Evolutionary conservation across 192 early-diverging fungal species (phyloP).

Genomic region (Coemansia sp.): DNA sequence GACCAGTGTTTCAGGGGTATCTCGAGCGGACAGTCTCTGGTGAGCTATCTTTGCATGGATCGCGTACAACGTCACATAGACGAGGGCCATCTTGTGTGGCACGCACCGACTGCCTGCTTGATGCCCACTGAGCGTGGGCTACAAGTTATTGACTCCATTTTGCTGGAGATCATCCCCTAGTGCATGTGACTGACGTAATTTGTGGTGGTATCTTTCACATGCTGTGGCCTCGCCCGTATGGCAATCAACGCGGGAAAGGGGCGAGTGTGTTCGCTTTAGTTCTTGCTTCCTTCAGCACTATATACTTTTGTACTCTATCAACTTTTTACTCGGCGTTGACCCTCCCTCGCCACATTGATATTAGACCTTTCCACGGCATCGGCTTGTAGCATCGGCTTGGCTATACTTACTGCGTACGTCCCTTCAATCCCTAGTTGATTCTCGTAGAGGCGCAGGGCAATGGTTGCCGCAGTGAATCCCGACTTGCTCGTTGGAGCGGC

Average conservation of each 20-base stretch:
- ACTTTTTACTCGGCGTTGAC: neutral
- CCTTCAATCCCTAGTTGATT: neutral
- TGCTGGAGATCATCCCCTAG: conserved; percentile 35
- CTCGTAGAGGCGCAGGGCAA: neutral
- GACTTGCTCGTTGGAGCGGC: conserved; percentile 38
- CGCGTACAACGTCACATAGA: conserved; percentile 13
- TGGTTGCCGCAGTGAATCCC: conserved; percentile 36
- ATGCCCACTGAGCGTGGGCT: conserved; percentile 40
- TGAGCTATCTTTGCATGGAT: conserved; percentile 36
- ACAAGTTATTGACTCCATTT: conserved; percentile 37
- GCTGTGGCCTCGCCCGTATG: neutral
- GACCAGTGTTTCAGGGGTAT: conserved; percentile 22
- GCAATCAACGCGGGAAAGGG: neutral
- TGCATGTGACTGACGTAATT: conserved; percentile 14
- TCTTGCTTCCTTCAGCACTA: conserved; percentile 1
- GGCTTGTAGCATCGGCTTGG: neutral
- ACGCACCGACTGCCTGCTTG: conserved; percentile 1
- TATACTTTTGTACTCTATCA: neutral
- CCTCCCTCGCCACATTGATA: neutral
- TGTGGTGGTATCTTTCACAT: conserved; percentile 11
- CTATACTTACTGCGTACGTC: neutral
- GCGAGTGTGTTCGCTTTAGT: neutral
- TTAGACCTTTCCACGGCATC: neutral
- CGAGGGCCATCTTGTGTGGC: conserved; percentile 24
- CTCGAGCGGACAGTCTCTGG: conserved; percentile 18